Percentiles rank a stretch among this genome's conserved stretches.
phyloP scores from a whole-genome alignment of 257 asterid genomes.

The Solanum lycopersicoides region DNA sequence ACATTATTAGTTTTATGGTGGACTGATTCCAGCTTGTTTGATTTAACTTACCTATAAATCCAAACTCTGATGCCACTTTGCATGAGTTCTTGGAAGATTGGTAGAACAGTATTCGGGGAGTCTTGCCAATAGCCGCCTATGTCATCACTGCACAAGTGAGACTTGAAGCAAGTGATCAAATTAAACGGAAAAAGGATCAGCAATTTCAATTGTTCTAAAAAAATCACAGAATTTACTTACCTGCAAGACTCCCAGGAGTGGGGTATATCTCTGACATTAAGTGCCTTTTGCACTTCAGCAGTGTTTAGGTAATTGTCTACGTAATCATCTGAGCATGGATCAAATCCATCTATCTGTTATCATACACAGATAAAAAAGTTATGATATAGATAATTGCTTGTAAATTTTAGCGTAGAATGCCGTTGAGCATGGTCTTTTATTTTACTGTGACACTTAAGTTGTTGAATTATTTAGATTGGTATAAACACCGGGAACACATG shows the following conservation, averaged over 20 bases:
- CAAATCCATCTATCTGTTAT: conserved; percentile 28
- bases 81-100: conserved; percentile 39
- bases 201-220: background rate
- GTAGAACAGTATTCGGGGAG: conserved; percentile 32
- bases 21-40: background rate
- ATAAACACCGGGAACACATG: background rate
- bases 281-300: conserved; percentile 37
- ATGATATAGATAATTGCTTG: background rate
- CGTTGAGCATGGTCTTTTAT: background rate
- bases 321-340: conserved; percentile 45
- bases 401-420: background rate
- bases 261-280: conserved; percentile 34
- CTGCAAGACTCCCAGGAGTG: conserved; percentile 42
- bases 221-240: conserved; percentile 3
- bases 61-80: conserved; percentile 38
- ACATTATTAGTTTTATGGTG: background rate
- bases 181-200: background rate
- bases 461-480: background rate
- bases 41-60: conserved; percentile 33
- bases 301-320: conserved; percentile 27
- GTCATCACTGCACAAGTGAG: background rate
- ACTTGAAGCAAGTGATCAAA: background rate
- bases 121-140: conserved; percentile 22
- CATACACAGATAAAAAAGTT: background rate
- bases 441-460: background rate